Evolutionary conservation across 1,284 basidiomycete species (phyloP).

Genomic region (Cutaneotrichosporon arboriforme): DNA sequence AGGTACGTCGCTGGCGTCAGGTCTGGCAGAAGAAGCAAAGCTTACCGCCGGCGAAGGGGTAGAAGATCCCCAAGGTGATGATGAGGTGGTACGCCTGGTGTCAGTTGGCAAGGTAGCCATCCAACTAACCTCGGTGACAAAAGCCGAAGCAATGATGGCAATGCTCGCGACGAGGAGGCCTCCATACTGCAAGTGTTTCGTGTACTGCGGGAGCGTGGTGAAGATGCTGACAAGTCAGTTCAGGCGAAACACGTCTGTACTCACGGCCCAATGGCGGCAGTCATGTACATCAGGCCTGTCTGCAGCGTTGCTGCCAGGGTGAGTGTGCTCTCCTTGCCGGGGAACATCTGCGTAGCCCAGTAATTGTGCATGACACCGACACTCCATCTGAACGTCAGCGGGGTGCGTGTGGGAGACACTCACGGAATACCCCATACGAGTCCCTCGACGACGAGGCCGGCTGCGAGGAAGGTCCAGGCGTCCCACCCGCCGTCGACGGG

Average conservation of each 20-base stretch:
- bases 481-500: slow-evolving; percentile 39
- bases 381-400: slow-evolving; percentile 17
- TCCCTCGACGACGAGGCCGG: slow-evolving; percentile 39
- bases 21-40: not conserved
- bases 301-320: slow-evolving; percentile 44
- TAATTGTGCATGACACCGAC: slow-evolving; percentile 44
- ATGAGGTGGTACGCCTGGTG: slow-evolving; percentile 42
- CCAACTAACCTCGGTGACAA: slow-evolving; percentile 24
- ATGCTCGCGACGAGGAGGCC: slow-evolving; percentile 28
- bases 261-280: slow-evolving; percentile 36
- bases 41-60: slow-evolving; percentile 37
- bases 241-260: slow-evolving; percentile 1
- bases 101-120: not conserved
- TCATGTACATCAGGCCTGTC: slow-evolving; percentile 43
- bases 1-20: slow-evolving; percentile 36
- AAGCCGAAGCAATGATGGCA: slow-evolving; percentile 35
- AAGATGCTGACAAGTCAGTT: slow-evolving; percentile 22
- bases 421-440: slow-evolving; percentile 43
- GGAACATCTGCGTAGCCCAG: slow-evolving; percentile 37
- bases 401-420: too few relatives aligned
- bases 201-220: slow-evolving; percentile 29
- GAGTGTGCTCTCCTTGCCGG: slow-evolving; percentile 25
- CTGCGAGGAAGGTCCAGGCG: slow-evolving; percentile 44
- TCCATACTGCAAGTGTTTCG: slow-evolving; percentile 24
- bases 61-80: slow-evolving; percentile 40